Conservation (phyloP, 345 rosid genomes). For the Lumnitzera racemosa region DNA sequence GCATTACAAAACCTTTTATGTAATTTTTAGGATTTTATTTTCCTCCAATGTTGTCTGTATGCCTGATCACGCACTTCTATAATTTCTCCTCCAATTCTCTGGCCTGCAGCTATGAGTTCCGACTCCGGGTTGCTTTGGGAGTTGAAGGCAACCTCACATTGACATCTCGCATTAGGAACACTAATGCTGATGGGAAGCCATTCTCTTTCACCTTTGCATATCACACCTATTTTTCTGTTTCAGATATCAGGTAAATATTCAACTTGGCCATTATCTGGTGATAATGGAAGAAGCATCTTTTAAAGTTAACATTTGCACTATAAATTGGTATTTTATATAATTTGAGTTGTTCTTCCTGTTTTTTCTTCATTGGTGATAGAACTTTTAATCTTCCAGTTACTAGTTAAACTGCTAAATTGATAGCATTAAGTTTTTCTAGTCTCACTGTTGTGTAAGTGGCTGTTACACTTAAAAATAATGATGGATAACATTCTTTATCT, state of each 20-base stretch:
- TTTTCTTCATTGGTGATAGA: too few species aligned
- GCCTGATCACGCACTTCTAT: neutral
- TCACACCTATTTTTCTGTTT: slow-evolving; percentile 88
- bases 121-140: slow-evolving; percentile 80
- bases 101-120: slow-evolving; percentile 65
- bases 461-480: too few species aligned
- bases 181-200: slow-evolving; percentile 73
- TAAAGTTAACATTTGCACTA: too few species aligned
- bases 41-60: neutral
- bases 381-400: too few species aligned
- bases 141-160: slow-evolving; percentile 71
- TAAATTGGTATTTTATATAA: too few species aligned
- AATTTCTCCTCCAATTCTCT: neutral
- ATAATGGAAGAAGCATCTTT: too few species aligned
- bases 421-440: too few species aligned
- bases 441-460: too few species aligned
- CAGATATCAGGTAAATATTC: slow-evolving; percentile 77
- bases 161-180: slow-evolving; percentile 85
- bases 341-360: too few species aligned
- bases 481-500: too few species aligned
- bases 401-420: too few species aligned
- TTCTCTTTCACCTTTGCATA: slow-evolving; percentile 92
- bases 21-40: neutral
- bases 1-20: neutral
- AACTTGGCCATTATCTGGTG: neutral